Conservation (phyloP, 2,329 filamentous ascomycete species). For the Escovopsis weberi region DNA sequence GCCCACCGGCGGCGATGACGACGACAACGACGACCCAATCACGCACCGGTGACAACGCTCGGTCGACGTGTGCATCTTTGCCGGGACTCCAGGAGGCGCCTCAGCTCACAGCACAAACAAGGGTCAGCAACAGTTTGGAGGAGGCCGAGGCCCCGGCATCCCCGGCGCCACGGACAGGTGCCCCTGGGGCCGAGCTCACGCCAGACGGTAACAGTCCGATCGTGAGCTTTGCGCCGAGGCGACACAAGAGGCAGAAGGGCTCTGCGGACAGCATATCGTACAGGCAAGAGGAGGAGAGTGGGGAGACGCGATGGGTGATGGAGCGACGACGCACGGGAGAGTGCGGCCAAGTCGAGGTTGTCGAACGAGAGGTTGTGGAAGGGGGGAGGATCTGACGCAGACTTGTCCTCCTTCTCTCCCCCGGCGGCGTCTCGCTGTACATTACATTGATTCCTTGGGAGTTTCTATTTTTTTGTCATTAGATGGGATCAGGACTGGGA, state of each 20-base stretch:
- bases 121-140: too few species aligned
- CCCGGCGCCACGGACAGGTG: not conserved
- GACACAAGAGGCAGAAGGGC: slow-evolving; percentile 38
- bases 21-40: not conserved
- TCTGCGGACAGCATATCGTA: slow-evolving; percentile 60
- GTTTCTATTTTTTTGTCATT: too few species aligned
- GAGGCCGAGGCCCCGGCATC: not conserved
- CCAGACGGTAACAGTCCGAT: slow-evolving; percentile 6
- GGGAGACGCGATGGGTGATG: slow-evolving; percentile 51
- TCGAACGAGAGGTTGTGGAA: slow-evolving; percentile 49
- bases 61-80: not conserved
- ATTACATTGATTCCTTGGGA: too few species aligned
- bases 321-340: slow-evolving; percentile 53
- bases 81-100: not conserved
- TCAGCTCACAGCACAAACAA: slow-evolving; percentile 1
- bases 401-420: not conserved
- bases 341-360: slow-evolving; percentile 48
- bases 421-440: too few species aligned
- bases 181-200: not conserved
- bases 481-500: too few species aligned
- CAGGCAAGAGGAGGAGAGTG: slow-evolving; percentile 45
- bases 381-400: slow-evolving; percentile 32
- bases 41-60: not conserved
- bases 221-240: slow-evolving; percentile 11
- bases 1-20: not conserved